Evolutionary conservation across 1,284 basidiomycete species (phyloP).

Genomic region (Peniophora sp.): DNA sequence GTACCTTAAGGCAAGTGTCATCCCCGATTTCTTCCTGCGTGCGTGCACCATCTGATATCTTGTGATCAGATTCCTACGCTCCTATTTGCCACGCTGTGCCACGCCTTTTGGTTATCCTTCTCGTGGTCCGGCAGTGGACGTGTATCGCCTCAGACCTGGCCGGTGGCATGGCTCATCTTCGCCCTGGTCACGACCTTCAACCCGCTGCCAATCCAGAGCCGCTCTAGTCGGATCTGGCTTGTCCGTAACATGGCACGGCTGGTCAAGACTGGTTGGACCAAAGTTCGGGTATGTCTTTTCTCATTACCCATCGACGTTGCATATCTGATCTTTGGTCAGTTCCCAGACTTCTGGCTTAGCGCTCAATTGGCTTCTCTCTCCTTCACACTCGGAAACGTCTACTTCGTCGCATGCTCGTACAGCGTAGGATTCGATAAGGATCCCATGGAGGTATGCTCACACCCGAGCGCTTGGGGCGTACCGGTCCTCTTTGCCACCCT

Average conservation of each 20-base stretch:
- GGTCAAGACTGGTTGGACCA: constrained; percentile 60
- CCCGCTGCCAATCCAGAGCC: constrained; percentile 66
- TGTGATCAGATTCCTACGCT: constrained; percentile 65
- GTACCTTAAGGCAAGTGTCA: constrained; percentile 66
- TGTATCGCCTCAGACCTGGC: constrained; percentile 59
- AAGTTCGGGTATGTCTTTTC: constrained; percentile 57
- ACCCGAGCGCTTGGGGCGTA: constrained; percentile 49
- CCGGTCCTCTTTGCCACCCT: constrained; percentile 48
- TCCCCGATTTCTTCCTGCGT: not conserved
- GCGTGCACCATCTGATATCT: not conserved
- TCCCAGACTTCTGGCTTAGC: constrained; percentile 76
- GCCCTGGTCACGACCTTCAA: constrained; percentile 58
- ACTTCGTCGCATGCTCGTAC: constrained; percentile 71
- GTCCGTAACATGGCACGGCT: constrained; percentile 56
- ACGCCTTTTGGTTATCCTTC: constrained; percentile 85
- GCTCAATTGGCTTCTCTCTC: constrained; percentile 79
- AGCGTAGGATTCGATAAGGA: constrained; percentile 38
- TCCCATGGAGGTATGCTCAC: constrained; percentile 34
- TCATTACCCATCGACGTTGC: not conserved
- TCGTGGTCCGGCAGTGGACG: constrained; percentile 48
- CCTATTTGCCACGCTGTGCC: constrained; percentile 68
- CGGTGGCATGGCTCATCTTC: constrained; percentile 77
- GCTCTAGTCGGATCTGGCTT: constrained; percentile 75
- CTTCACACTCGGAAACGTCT: constrained; percentile 70
- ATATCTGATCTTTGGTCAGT: constrained; percentile 29